A percentile compares a stretch with the other conserved stretches of the same genome.
Conservation (phyloP, 2,329 filamentous ascomycete species). For the Fonsecaea multimorphosa region DNA sequence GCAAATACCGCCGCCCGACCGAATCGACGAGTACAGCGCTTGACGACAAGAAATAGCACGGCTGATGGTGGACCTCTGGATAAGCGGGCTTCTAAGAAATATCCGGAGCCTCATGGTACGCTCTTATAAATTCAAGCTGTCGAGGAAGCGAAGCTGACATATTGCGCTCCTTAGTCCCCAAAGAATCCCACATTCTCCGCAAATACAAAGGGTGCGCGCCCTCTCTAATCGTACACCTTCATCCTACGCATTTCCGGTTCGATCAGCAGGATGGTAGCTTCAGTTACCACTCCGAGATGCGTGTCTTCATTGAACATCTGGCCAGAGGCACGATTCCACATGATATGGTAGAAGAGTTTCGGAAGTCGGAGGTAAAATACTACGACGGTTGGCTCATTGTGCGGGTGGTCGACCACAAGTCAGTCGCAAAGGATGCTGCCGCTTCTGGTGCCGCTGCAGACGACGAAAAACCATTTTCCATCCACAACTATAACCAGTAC, state of each 20-base stretch:
- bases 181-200: conserved; percentile 77
- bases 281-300: conserved; percentile 91
- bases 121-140: not conserved
- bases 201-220: conserved; percentile 76
- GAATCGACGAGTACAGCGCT: conserved; percentile 56
- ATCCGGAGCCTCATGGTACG: conserved; percentile 55
- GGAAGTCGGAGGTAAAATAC: conserved; percentile 73
- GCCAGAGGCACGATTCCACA: conserved; percentile 80
- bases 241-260: conserved; percentile 86
- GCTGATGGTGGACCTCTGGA: conserved; percentile 41
- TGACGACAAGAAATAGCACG: conserved; percentile 44
- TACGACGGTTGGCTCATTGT: conserved; percentile 96
- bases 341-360: conserved; percentile 81
- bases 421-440: conserved; percentile 65
- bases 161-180: conserved; percentile 65
- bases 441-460: conserved; percentile 61
- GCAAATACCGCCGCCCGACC: conserved; percentile 44
- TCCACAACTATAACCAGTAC: conserved; percentile 90
- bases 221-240: conserved; percentile 84
- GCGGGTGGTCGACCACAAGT: conserved; percentile 86
- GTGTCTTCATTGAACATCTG: conserved; percentile 77
- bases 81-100: conserved; percentile 46
- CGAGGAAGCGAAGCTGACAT: conserved; percentile 16
- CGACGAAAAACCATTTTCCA: conserved; percentile 75
- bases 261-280: conserved; percentile 94